A percentile compares a stretch with the other conserved stretches of the same genome.
These are phyloP conservation scores for Calonectria pteridis DNA, from an alignment of 2,329 filamentous ascomycete species.

Conservation along the genomic window DNA sequence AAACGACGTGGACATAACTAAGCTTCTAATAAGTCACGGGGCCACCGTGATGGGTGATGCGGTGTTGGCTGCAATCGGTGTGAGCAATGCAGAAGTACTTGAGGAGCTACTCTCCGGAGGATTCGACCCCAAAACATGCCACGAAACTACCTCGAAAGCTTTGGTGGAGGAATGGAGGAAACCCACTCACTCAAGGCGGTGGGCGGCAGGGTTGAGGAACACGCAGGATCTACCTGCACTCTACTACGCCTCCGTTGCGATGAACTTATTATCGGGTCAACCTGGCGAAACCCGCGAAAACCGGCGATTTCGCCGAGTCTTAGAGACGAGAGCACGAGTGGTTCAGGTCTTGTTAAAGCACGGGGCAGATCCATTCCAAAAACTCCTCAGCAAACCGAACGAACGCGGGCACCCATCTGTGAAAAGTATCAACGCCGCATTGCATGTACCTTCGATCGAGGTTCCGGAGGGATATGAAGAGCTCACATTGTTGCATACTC, in stretches of 20 bases:
- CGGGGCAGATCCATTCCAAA: conserved; percentile 43
- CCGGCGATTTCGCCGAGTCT: not conserved
- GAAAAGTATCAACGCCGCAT: not conserved
- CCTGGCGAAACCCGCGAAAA: not conserved
- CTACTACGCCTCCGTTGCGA: conserved; percentile 12
- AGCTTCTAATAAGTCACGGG: conserved; percentile 30
- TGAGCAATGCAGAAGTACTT: conserved; percentile 10
- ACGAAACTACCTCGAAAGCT: not conserved
- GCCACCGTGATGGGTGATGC: conserved; percentile 26
- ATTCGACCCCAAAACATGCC: conserved; percentile 28
- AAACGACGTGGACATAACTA: conserved; percentile 20
- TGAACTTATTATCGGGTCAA: not conserved
- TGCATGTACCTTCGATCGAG: not conserved
- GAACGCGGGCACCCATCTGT: no score
- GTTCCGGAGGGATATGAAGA: conserved; percentile 20
- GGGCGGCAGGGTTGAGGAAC: not conserved
- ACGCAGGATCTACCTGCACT: conserved; percentile 25
- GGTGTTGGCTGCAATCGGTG: conserved; percentile 33
- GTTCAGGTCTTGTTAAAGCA: conserved; percentile 37
- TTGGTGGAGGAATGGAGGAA: not conserved
- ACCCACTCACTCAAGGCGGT: not conserved
- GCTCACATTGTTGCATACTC: conserved; percentile 38
- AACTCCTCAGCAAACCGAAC: conserved; percentile 4
- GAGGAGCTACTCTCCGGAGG: conserved; percentile 28
- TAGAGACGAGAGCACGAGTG: not conserved